Base-by-base conservation (phyloP, 1,139 yeast genomes). In the Blastobotrys petasosporus region DNA sequence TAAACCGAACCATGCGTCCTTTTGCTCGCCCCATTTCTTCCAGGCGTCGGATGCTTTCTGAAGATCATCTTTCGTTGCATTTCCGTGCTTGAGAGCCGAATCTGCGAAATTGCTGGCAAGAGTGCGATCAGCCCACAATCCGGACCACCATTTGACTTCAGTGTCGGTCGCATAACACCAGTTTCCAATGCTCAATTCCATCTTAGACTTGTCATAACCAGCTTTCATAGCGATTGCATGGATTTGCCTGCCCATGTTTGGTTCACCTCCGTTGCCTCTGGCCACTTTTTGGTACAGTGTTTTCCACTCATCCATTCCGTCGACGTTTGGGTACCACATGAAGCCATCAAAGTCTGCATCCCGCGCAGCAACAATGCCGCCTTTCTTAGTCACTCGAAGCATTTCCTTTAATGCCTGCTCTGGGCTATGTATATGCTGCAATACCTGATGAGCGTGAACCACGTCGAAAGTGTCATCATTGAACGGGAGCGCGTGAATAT, bases 401-500 rank as follows among this genome's bases (percentile, higher is more conserved):
- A 60, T 51, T 36, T 60, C 63, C 35, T 50, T 48, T 35, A 60
- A 37, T 11, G 62, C 64, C 34, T 46, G 45, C 2, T 62, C 59
- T 1, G 71, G 73, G 41, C 68, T 67, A 17, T 58, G 56, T 41
- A 70, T 55, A 47, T 71, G 74, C 35, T 69, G 58, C 11, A 70
- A 48, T 2, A 70, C 74, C 51, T 70, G 75, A 50, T 68, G 73
- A 15, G 69, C 62, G 54, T 61, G 63, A 2, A 69, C 71, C 13
- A 71, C 53, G 47, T 71, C 75, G 53, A 71, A 71, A 2, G 65
- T 47, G 38, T 66, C 54, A 51, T 71, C 73, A 3, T 58, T 61
- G 48, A 60, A 70, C 2, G 69, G 69, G 45, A 70, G 56, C 4
- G 57, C 46, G 45, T 62, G 64, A 25, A 63, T 65, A 15, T 70